These are phyloP conservation scores for Backusella tarrabulga DNA, from an alignment of 192 early-diverging fungal species.

Conservation along the genomic window DNA sequence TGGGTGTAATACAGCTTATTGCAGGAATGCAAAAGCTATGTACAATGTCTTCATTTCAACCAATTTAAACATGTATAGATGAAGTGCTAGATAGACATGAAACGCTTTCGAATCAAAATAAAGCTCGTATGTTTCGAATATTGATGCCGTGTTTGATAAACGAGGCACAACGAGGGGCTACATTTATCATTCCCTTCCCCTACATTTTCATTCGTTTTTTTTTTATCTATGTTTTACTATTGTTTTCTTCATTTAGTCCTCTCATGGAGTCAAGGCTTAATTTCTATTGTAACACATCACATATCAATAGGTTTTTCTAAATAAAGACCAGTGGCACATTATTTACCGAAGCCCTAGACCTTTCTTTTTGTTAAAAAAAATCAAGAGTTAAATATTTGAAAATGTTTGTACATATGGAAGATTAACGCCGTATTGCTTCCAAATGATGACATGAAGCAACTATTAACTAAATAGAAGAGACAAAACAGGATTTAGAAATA, in stretches of 20 bases:
- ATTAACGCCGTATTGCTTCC: background rate
- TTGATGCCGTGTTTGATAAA: background rate
- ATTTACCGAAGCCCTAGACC: background rate
- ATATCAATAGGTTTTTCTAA: background rate
- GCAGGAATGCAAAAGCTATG: background rate
- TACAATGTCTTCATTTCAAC: background rate
- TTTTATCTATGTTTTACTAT: background rate
- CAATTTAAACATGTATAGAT: background rate
- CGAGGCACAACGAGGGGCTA: constrained; percentile 1
- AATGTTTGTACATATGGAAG: background rate
- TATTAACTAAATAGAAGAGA: background rate
- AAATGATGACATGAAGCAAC: background rate
- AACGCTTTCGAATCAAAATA: background rate
- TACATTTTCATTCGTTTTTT: constrained; percentile 1
- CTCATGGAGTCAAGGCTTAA: background rate
- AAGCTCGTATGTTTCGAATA: background rate
- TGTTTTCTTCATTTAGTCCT: background rate
- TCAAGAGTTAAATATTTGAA: background rate
- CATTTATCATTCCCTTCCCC: background rate
- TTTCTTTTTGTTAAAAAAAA: background rate
- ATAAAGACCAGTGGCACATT: background rate
- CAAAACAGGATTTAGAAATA: background rate
- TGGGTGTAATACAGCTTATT: background rate
- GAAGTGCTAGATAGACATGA: constrained; percentile 5
- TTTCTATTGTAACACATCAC: background rate